A percentile compares a stretch with the other conserved stretches of the same genome.
phyloP scores from a whole-genome alignment of 108 stramenopile species.

The Asterionellopsis glacialis region DNA sequence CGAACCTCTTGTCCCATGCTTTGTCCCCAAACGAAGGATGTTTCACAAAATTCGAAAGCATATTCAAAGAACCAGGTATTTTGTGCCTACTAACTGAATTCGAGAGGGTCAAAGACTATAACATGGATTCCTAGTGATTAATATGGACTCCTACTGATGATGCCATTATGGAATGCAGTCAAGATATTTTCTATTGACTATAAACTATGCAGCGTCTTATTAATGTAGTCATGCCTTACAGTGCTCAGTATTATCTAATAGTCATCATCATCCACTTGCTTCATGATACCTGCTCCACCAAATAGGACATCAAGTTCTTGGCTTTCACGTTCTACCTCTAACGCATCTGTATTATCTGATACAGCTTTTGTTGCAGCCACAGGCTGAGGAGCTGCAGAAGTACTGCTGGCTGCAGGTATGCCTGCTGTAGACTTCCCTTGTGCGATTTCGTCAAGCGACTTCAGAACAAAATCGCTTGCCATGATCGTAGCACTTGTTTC shows the following conservation, averaged over 20 bases:
- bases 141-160: too few species aligned
- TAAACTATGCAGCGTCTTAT: too few species aligned
- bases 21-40: too few species aligned
- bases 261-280: constrained; percentile 5
- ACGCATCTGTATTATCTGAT: constrained; percentile 16
- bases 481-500: constrained; percentile 81
- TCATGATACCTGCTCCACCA: constrained; percentile 37
- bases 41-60: too few species aligned
- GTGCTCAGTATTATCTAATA: not conserved
- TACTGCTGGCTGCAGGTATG: constrained; percentile 6
- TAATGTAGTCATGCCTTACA: too few species aligned
- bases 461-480: constrained; percentile 76
- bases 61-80: too few species aligned
- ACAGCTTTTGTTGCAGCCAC: constrained; percentile 36
- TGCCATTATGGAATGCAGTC: too few species aligned
- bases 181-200: too few species aligned
- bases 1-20: too few species aligned
- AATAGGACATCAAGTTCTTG: constrained; percentile 44
- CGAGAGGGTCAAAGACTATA: too few species aligned
- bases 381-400: not conserved
- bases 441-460: constrained; percentile 52
- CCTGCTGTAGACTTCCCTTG: not conserved
- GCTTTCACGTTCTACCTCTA: constrained; percentile 7
- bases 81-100: too few species aligned
- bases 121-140: too few species aligned